Evolutionary conservation across 257 asterid species (phyloP).

Genomic region (Solanum virginianum): DNA sequence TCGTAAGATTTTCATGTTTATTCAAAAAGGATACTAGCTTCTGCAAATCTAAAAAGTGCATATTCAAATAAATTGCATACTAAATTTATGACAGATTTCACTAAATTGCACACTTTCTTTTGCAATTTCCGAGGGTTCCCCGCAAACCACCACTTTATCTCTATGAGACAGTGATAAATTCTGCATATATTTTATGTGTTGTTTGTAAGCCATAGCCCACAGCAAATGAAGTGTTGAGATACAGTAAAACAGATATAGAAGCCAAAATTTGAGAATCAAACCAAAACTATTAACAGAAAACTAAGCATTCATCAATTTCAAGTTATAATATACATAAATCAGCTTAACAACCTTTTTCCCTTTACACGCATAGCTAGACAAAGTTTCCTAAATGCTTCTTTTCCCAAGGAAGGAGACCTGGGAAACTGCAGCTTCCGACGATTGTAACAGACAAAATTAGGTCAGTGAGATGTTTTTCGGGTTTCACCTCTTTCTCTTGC

Average conservation of each 20-base stretch:
- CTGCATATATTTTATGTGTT: too few relatives aligned
- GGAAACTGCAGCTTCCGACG: not conserved
- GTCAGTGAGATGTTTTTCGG: not conserved
- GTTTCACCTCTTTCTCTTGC: constrained; percentile 71
- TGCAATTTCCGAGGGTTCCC: too few relatives aligned
- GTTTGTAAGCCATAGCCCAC: not conserved
- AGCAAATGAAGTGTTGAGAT: not conserved
- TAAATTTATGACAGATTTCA: too few relatives aligned
- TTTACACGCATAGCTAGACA: not conserved
- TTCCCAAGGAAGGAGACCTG: not conserved
- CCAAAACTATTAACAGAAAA: not conserved
- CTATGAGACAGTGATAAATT: too few relatives aligned
- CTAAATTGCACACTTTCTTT: too few relatives aligned
- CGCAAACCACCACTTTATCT: too few relatives aligned
- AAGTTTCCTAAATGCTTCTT: not conserved
- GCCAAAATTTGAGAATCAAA: not conserved
- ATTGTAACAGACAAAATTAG: not conserved
- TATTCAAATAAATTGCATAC: too few relatives aligned
- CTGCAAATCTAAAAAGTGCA: too few relatives aligned
- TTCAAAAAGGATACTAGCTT: too few relatives aligned
- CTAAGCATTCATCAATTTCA: not conserved
- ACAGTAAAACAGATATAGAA: not conserved
- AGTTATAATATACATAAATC: not conserved
- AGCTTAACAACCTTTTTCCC: not conserved
- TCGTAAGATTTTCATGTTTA: too few relatives aligned